Evolutionary conservation across 2,329 filamentous ascomycete genomes (phyloP).

Genomic region (Aphanocladium album): DNA sequence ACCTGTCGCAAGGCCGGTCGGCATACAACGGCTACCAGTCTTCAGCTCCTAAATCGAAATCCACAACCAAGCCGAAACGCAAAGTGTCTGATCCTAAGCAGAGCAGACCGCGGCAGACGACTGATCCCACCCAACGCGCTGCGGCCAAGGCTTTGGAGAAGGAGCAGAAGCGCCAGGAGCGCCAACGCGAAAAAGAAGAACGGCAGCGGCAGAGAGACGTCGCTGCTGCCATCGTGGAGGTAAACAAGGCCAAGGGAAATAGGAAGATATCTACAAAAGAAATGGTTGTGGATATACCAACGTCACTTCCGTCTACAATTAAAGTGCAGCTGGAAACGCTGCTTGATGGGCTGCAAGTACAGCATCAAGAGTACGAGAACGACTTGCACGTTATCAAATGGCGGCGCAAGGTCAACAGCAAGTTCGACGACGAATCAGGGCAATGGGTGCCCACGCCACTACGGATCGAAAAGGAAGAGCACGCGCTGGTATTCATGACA

Average conservation of each 20-base stretch:
- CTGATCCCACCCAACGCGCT: constrained; percentile 30
- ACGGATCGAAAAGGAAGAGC: constrained; percentile 51
- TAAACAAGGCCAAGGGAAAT: constrained; percentile 67
- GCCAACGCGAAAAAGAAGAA: constrained; percentile 54
- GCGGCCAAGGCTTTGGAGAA: constrained; percentile 49
- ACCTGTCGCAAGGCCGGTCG: constrained; percentile 22
- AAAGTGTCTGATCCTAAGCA: neutral
- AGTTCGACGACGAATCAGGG: constrained; percentile 55
- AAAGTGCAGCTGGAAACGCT: constrained; percentile 44
- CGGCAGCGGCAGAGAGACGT: constrained; percentile 59
- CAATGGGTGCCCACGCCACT: constrained; percentile 59
- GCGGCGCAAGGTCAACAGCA: constrained; percentile 61
- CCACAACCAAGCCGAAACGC: constrained; percentile 21
- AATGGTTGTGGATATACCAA: constrained; percentile 70
- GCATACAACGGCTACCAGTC: neutral
- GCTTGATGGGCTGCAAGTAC: constrained; percentile 46
- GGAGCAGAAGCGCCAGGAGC: constrained; percentile 51
- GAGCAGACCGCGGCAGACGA: neutral
- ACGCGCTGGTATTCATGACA: constrained; percentile 56
- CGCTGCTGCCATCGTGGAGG: constrained; percentile 62
- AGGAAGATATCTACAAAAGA: constrained; percentile 69
- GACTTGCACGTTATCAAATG: constrained; percentile 56
- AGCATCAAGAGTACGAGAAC: constrained; percentile 41
- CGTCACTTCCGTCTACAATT: constrained; percentile 44
- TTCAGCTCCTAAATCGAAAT: constrained; percentile 19